These are phyloP conservation scores for Pelargonium citronellum DNA, from an alignment of 441 rosid genomes.

Conservation along the genomic window DNA sequence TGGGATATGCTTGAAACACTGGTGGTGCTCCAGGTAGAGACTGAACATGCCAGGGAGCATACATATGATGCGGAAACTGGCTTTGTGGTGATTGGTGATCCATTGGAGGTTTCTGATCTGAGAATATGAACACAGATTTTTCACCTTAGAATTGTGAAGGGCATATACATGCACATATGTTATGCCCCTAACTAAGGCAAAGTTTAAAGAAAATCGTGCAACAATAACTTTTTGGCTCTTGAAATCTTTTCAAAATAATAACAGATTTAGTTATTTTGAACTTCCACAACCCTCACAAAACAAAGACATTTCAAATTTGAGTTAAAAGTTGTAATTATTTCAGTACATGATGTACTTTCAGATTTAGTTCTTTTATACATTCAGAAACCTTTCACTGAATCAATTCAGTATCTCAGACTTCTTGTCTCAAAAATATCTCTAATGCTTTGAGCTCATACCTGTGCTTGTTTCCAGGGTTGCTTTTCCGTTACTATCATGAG, in stretches of 20 bases:
- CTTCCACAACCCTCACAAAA: neutral
- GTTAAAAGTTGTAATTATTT: neutral
- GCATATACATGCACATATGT: slow-evolving; percentile 1
- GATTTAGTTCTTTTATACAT: neutral
- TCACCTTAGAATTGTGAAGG: slow-evolving; percentile 13
- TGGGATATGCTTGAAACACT: slow-evolving; percentile 73
- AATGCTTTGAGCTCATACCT: slow-evolving; percentile 28
- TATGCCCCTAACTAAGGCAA: neutral
- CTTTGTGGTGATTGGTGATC: slow-evolving; percentile 58
- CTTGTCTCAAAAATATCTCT: slow-evolving; percentile 10
- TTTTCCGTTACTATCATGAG: slow-evolving; percentile 53
- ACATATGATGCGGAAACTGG: slow-evolving; percentile 68
- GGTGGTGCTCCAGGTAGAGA: slow-evolving; percentile 79
- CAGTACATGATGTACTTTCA: neutral
- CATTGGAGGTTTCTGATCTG: slow-evolving; percentile 55
- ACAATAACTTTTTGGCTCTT: slow-evolving; percentile 11
- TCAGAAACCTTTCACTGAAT: too few species aligned
- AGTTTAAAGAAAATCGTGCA: neutral
- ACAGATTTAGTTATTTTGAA: neutral
- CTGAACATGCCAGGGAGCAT: slow-evolving; percentile 80
- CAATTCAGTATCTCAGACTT: neutral
- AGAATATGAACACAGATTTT: slow-evolving; percentile 15
- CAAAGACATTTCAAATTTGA: neutral
- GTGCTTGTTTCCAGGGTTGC: slow-evolving; percentile 29
- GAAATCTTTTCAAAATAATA: neutral